A percentile compares a stretch with the other conserved stretches of the same genome.
phyloP scores from a whole-genome alignment of 306 rosid genomes.

The Cicer yamashitae region DNA sequence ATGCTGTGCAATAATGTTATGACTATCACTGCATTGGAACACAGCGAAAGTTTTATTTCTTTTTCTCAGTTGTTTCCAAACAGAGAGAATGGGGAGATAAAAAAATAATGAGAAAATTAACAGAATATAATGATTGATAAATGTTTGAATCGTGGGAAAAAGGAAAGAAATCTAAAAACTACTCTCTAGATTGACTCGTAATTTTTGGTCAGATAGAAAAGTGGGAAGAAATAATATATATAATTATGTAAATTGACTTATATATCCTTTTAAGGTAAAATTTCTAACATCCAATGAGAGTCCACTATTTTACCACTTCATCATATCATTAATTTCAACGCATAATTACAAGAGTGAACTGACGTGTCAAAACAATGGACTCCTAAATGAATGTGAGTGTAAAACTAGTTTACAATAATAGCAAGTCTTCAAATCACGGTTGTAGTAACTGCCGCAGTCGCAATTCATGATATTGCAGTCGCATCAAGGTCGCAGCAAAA shows the following conservation, averaged over 20 bases:
- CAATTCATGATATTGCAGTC: not conserved
- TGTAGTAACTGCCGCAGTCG: not conserved
- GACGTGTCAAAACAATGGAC: not conserved
- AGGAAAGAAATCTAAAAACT: not conserved
- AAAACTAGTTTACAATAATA: not conserved
- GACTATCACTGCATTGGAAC: constrained; percentile 67
- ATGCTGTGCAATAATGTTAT: constrained; percentile 65
- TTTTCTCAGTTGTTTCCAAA: not conserved
- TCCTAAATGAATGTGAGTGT: not conserved
- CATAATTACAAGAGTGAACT: not conserved
- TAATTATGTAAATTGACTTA: not conserved
- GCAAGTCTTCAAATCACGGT: not conserved
- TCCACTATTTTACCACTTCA: not conserved
- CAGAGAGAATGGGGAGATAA: not conserved
- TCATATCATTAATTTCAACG: not conserved
- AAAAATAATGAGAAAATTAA: not conserved
- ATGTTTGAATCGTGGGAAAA: constrained; percentile 5
- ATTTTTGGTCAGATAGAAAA: no score
- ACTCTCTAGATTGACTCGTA: not conserved
- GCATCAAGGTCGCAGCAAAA: not conserved
- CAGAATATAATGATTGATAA: not conserved
- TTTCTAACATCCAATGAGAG: not conserved
- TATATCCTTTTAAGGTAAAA: not conserved
- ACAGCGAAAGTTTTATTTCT: constrained; percentile 25
- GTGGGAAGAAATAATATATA: no score